Conservation (phyloP, 331 rosid genomes). For the Quercus phellos region DNA sequence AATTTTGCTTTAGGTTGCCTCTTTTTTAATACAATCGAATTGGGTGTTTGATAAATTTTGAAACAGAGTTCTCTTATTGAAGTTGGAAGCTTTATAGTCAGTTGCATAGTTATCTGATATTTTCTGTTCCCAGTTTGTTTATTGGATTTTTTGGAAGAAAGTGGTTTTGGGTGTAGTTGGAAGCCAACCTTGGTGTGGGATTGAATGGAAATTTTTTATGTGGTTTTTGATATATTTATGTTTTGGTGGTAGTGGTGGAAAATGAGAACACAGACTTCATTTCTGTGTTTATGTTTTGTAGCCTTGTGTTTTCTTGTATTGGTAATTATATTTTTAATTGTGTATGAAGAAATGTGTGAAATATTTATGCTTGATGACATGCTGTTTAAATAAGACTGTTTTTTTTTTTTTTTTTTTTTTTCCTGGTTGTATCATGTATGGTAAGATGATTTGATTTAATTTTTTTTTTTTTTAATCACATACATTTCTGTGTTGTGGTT, state of each 20-base stretch:
- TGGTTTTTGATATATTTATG: not conserved
- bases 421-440: not conserved
- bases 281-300: not conserved
- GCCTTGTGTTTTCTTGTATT: not conserved
- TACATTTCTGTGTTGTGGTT: not conserved
- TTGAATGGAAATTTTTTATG: not conserved
- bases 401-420: not conserved
- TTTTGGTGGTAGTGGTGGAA: not conserved
- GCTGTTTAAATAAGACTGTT: not conserved
- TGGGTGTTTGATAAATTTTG: not conserved
- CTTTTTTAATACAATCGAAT: too few relatives aligned
- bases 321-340: not conserved
- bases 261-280: too few relatives aligned
- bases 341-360: not conserved
- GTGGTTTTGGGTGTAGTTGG: not conserved
- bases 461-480: not conserved
- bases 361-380: not conserved
- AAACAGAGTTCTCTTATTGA: too few relatives aligned
- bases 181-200: not conserved
- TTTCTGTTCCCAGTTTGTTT: not conserved
- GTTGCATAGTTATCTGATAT: not conserved
- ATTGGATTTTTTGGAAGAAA: not conserved
- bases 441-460: not conserved
- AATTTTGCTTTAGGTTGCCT: not conserved
- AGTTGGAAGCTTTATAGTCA: not conserved